Evolutionary conservation across 257 asterid species (phyloP).

Genomic region (Thymus mandschuricus): DNA sequence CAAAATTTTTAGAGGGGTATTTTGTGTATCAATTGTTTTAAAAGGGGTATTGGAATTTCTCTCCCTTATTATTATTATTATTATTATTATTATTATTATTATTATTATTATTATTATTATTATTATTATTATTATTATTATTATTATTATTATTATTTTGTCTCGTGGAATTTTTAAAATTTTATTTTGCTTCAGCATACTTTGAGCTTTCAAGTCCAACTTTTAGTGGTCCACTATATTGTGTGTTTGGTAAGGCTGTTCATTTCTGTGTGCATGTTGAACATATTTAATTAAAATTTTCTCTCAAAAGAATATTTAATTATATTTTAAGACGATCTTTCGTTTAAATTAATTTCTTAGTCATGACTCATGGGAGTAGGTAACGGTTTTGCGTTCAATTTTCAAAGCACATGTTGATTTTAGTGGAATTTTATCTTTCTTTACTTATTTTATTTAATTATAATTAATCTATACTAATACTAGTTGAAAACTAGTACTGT

Average conservation of each 20-base stretch:
- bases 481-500: too few relatives aligned
- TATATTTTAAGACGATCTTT: not conserved
- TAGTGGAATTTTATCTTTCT: too few relatives aligned
- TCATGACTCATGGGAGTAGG: slow-evolving; percentile 6
- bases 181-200: not conserved
- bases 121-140: too few relatives aligned
- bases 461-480: too few relatives aligned
- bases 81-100: too few relatives aligned
- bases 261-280: not conserved
- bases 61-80: too few relatives aligned
- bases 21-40: too few relatives aligned
- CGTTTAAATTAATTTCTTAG: not conserved
- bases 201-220: not conserved
- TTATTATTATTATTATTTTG: too few relatives aligned
- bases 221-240: not conserved
- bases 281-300: not conserved
- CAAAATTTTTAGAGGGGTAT: too few relatives aligned
- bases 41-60: too few relatives aligned
- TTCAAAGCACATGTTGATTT: not conserved
- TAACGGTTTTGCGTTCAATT: not conserved
- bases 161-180: not conserved
- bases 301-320: not conserved
- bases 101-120: too few relatives aligned
- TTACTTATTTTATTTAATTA: too few relatives aligned
- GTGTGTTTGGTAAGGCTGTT: not conserved